A percentile compares a stretch with the other conserved stretches of the same genome.
These are phyloP conservation scores for Mrakia hoshinonis DNA, from an alignment of 768 basidiomycete species.

Conservation along the genomic window DNA sequence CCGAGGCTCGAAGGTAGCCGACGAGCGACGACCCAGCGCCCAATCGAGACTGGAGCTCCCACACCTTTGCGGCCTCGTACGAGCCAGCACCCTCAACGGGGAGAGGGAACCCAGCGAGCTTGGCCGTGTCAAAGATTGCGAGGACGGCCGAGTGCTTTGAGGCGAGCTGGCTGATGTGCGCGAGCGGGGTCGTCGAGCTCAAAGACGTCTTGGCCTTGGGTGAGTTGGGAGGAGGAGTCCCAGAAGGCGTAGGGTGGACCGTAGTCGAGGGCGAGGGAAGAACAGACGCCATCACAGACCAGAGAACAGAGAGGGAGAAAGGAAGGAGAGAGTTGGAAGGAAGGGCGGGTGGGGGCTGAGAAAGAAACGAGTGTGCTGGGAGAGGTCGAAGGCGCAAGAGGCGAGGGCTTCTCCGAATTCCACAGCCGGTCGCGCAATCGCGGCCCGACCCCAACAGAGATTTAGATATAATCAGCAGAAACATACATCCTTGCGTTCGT, in stretches of 20 bases:
- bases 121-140: conserved; percentile 29
- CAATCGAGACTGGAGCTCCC: conserved; percentile 67
- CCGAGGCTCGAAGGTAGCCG: conserved; percentile 43
- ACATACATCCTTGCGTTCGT: too few species aligned
- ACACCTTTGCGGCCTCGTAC: conserved; percentile 41
- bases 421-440: too few species aligned
- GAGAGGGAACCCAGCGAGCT: conserved; percentile 29
- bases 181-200: conserved; percentile 12
- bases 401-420: too few species aligned
- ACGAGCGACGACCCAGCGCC: conserved; percentile 75
- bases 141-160: conserved; percentile 16
- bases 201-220: background rate
- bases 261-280: background rate
- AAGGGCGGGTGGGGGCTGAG: background rate
- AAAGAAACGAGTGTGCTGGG: conserved; percentile 1
- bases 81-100: background rate
- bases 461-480: too few species aligned
- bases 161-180: conserved; percentile 16
- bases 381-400: too few species aligned
- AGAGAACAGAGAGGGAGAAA: background rate
- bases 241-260: conserved; percentile 33
- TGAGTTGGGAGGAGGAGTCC: conserved; percentile 59
- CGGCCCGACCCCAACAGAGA: too few species aligned
- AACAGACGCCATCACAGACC: background rate
- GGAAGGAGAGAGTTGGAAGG: background rate